A percentile compares a stretch with the other conserved stretches of the same genome.
phyloP scores from a whole-genome alignment of 2,329 filamentous ascomycete species.

The Alternaria viburni region DNA sequence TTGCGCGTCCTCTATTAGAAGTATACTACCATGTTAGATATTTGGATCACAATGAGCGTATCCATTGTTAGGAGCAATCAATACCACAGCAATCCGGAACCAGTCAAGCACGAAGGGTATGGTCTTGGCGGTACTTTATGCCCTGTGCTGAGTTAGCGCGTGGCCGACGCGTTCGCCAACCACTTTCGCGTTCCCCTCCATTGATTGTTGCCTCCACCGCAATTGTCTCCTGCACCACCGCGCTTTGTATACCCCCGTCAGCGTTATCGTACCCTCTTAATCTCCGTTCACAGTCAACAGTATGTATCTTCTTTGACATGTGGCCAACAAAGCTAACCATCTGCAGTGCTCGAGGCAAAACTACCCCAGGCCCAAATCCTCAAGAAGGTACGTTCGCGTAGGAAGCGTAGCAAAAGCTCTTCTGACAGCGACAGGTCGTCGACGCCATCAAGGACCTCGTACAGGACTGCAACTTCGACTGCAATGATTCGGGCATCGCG shows the following conservation, averaged over 20 bases:
- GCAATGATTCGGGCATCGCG: conserved; percentile 98
- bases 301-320: conserved; percentile 8
- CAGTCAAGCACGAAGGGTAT: neutral
- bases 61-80: neutral
- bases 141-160: conserved; percentile 26
- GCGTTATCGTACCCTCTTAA: conserved; percentile 1
- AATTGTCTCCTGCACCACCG: conserved; percentile 9
- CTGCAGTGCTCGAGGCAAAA: conserved; percentile 89
- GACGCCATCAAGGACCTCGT: conserved; percentile 99
- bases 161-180: conserved; percentile 25
- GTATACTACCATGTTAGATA: neutral
- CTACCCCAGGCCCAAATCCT: conserved; percentile 91
- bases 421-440: conserved; percentile 70
- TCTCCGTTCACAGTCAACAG: conserved; percentile 21
- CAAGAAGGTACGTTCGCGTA: conserved; percentile 75
- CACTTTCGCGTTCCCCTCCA: conserved; percentile 27
- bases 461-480: conserved; percentile 99
- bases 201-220: conserved; percentile 24
- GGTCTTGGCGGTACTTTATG: conserved; percentile 14
- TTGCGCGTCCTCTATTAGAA: neutral
- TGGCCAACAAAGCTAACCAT: conserved; percentile 24
- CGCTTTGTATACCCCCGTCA: conserved; percentile 9
- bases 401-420: neutral
- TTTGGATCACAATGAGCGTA: neutral
- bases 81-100: neutral